These are phyloP conservation scores for Penicillium bialowiezense DNA, from an alignment of 495 filamentous ascomycete genomes.

Conservation along the genomic window DNA sequence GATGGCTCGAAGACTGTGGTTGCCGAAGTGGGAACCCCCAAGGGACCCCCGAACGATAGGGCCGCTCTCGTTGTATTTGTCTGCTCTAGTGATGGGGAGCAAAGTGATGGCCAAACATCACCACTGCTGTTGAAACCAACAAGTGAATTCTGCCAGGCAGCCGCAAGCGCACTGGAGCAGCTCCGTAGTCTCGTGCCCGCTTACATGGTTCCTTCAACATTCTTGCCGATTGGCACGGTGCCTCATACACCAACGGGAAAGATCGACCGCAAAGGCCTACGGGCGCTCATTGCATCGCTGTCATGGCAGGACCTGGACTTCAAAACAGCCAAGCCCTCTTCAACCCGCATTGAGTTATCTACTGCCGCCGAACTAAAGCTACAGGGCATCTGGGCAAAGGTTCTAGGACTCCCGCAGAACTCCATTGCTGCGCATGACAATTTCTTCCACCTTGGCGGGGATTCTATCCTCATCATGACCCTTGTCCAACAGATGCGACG, in stretches of 20 bases:
- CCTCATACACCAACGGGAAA: not conserved
- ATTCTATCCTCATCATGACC: not conserved
- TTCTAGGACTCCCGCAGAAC: not conserved
- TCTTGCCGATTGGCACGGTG: not conserved
- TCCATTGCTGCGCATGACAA: not conserved
- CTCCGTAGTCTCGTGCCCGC: not conserved
- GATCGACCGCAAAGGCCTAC: not conserved
- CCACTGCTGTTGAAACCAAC: not conserved
- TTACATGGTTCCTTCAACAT: not conserved
- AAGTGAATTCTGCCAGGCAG: not conserved
- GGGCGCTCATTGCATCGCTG: not conserved
- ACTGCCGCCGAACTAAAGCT: not conserved
- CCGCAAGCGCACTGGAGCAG: not conserved
- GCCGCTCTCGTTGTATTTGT: not conserved
- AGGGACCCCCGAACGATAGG: not conserved
- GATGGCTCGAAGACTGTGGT: not conserved
- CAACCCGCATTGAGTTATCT: not conserved
- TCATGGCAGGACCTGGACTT: not conserved
- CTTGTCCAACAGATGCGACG: not conserved
- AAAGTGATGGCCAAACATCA: not conserved
- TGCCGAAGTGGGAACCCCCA: not conserved
- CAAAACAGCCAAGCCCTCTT: not conserved
- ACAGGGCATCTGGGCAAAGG: not conserved
- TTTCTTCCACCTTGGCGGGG: not conserved
- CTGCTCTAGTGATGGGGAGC: not conserved